Conservation (phyloP, 2,329 filamentous ascomycete genomes). For the Colletotrichum plurivorum region DNA sequence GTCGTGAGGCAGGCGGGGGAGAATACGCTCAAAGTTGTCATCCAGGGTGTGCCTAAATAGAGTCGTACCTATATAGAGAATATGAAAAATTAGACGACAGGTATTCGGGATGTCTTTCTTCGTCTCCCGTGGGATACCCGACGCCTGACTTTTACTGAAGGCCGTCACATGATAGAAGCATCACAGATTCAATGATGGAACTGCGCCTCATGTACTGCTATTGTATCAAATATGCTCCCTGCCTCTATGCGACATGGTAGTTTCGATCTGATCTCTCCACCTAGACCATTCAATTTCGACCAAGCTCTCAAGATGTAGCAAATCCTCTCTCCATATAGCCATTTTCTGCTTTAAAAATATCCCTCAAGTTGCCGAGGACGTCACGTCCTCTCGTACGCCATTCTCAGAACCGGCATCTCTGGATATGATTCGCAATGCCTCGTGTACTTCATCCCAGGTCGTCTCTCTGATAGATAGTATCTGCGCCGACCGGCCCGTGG, state of each 20-base stretch:
- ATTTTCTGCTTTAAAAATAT: background rate
- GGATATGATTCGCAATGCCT: constrained; percentile 16
- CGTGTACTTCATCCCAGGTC: constrained; percentile 35
- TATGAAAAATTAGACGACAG: background rate
- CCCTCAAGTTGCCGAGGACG: background rate
- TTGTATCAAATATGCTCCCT: background rate
- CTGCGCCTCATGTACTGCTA: background rate
- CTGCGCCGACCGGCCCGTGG: constrained; percentile 23
- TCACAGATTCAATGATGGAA: background rate
- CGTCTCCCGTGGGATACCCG: too few relatives aligned
- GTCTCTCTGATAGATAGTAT: constrained; percentile 38
- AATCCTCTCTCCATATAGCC: background rate
- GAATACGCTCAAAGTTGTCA: constrained; percentile 79
- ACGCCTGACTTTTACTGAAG: too few relatives aligned
- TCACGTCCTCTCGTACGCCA: background rate
- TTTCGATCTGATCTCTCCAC: background rate
- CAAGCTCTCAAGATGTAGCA: constrained; percentile 8
- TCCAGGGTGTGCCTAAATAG: constrained; percentile 56
- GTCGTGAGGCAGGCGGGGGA: constrained; percentile 78
- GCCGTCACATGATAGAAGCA: too few relatives aligned
- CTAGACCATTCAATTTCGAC: background rate
- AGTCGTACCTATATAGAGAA: background rate
- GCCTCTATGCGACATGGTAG: background rate
- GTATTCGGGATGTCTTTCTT: too few relatives aligned
- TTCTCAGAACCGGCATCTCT: constrained; percentile 14